Base-by-base conservation (phyloP, 202 grass and related monocot species). In the Schoenoplectus tabernaemontani region DNA sequence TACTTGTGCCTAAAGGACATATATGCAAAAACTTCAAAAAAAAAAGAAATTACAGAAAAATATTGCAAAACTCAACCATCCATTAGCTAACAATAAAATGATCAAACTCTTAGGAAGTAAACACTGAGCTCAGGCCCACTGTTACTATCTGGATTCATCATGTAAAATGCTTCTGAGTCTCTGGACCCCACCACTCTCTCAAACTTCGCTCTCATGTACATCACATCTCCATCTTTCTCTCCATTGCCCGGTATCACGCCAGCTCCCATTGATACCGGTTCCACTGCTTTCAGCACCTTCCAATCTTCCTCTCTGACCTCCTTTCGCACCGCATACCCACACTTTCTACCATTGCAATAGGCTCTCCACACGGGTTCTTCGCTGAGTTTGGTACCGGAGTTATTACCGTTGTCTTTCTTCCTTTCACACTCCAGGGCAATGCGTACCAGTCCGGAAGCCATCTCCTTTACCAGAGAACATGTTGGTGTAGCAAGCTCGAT, bases 151-250 rank as follows among this genome's bases (percentile, higher is more conserved):
- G 91, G 94, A 80, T 90, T 97, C 89, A 97, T 92, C 94, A 97
- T 97, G 89, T 97, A 97, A 79, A 97, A 97, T 0, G 94, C 91
- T 61, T 97, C 94, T 0, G 94, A 97, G 74, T 93, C 91, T 54
- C 81, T 88, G 7, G 94, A 93, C 0, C 91, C 91, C 20, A 97
- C 94, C 22, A 93, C 94, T 41, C 94, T 89, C 82, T 97, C 94
- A 87, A 93, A 93, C 79, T 77, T 34, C 0, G 94, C 94, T 77
- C 94, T 87, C 94, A 97, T 93, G 87, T 97, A 97, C 94, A 97
- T 97, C 79, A 90, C 87, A 86, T 97, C 89, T 34, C 91, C 89
- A 80, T 65, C 33, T 39, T 80, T 80, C 54, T 91, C 87, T 83
- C 74, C 88, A 4, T 80, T 80, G 2, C 88, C 85, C 0, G 94